Percentiles rank a stretch among this genome's conserved stretches.
These are phyloP conservation scores for Aspergillus leporis DNA, from an alignment of 495 filamentous ascomycete genomes.

Conservation along the genomic window DNA sequence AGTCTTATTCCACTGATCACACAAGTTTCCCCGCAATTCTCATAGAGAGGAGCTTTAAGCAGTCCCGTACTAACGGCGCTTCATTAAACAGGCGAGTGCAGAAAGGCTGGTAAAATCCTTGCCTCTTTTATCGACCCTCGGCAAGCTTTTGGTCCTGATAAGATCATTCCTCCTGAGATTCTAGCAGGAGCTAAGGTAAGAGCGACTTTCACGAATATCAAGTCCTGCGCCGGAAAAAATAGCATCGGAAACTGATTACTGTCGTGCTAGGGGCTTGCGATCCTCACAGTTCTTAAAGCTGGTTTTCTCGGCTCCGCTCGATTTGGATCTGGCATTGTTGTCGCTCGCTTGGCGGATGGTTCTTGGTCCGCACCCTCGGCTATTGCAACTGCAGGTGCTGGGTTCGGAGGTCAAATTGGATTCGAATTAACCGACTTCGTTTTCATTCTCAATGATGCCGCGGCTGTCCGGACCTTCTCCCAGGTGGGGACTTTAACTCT, in stretches of 20 bases:
- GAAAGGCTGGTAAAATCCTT: slow-evolving; percentile 89
- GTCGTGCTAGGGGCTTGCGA: slow-evolving; percentile 74
- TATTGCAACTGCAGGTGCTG: slow-evolving; percentile 85
- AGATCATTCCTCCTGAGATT: slow-evolving; percentile 91
- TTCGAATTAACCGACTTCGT: slow-evolving; percentile 98
- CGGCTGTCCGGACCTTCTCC: slow-evolving; percentile 91
- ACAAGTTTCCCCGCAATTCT: slow-evolving; percentile 41
- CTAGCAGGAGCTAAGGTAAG: slow-evolving; percentile 86
- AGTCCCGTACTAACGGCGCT: slow-evolving; percentile 28
- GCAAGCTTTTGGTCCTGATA: slow-evolving; percentile 94
- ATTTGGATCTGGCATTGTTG: slow-evolving; percentile 91
- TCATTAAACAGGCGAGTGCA: slow-evolving; percentile 69
- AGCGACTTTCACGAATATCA: background rate
- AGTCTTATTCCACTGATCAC: slow-evolving; percentile 26
- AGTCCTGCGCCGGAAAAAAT: background rate
- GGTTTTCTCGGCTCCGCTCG: slow-evolving; percentile 92
- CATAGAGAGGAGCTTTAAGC: slow-evolving; percentile 14
- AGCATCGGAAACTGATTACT: slow-evolving; percentile 13
- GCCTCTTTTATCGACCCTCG: slow-evolving; percentile 91
- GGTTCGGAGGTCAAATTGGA: slow-evolving; percentile 95
- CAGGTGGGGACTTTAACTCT: slow-evolving; percentile 88
- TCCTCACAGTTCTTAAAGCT: slow-evolving; percentile 93
- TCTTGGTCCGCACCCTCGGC: slow-evolving; percentile 93
- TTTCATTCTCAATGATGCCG: slow-evolving; percentile 94
- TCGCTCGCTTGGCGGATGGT: slow-evolving; percentile 89